Percentiles rank a stretch among this genome's conserved stretches.
phyloP scores from a whole-genome alignment of 2,329 filamentous ascomycete genomes.

The Aspergillus sp. region DNA sequence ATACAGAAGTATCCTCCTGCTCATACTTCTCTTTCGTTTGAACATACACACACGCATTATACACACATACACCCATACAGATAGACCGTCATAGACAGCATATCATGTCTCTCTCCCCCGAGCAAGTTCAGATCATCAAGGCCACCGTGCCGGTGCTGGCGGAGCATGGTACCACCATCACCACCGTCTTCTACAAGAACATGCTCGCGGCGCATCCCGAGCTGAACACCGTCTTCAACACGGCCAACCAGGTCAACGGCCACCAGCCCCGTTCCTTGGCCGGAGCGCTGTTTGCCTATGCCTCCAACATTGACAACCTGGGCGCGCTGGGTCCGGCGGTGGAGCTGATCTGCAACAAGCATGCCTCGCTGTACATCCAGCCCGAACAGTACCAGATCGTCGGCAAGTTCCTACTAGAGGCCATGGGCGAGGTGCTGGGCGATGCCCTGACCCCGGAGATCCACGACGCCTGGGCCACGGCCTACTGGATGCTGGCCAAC shows the following conservation, averaged over 20 bases:
- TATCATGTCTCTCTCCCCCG: conserved; percentile 52
- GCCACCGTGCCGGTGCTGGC: conserved; percentile 68
- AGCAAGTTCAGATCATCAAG: conserved; percentile 65
- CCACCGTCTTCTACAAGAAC: conserved; percentile 69
- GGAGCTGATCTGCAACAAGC: conserved; percentile 74
- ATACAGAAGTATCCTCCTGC: no score
- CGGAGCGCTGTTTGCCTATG: conserved; percentile 67
- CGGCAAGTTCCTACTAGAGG: conserved; percentile 65
- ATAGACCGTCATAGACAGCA: no score
- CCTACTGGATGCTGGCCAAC: conserved; percentile 71
- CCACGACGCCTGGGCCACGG: conserved; percentile 66
- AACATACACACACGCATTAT: no score
- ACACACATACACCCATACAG: no score
- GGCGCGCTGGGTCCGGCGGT: conserved; percentile 55
- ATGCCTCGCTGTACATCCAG: conserved; percentile 67
- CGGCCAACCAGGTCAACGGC: conserved; percentile 65
- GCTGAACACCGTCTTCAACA: conserved; percentile 70
- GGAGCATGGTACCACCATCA: conserved; percentile 67
- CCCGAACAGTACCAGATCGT: conserved; percentile 71
- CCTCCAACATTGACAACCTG: conserved; percentile 68
- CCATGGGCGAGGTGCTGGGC: conserved; percentile 67
- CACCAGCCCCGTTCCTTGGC: conserved; percentile 71
- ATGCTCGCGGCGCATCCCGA: conserved; percentile 65
- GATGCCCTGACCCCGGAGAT: conserved; percentile 65
- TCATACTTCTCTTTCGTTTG: no score